Base-by-base conservation (phyloP, 176 grass and related monocot genomes). In the Melocanna baccifera region DNA sequence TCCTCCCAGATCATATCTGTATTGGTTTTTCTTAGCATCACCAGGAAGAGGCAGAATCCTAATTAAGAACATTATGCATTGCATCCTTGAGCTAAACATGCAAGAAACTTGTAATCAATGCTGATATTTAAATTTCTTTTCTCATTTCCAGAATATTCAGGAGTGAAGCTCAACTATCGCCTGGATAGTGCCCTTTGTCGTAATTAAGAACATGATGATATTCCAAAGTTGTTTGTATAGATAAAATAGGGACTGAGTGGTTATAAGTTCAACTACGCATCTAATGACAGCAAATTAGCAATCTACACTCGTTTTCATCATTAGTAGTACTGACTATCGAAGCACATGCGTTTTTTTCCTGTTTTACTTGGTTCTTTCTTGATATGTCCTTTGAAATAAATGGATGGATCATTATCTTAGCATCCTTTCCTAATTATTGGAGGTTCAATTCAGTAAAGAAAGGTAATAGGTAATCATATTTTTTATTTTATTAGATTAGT, bases 341-440 rank as follows among this genome's bases (percentile, higher is more conserved):
- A 55, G 76, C 39, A 76, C 51, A 79, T 22, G 55, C 70, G 16
- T 71, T 12, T 30, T 28, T 36, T 62, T 57, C 13, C 46, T 83
- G 40, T 34, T 67, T 0, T 47, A 41, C 32, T 69, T 29, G n/a
- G 12, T 53, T 43, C 74, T 78, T 69, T 78, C 26, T 19, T 78
- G 45, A 71, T 55, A 74, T 73, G 42, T 16, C n/a, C 62, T 73
- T 69, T 29, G 50, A 76, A 87, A 69, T 52, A 51, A 74, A 87
- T 39, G 67, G 29, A 68, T 30, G 15, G 22, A 48, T 28, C 52
- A 68, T 58, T 58, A 75, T 47, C 19, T 34, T 69, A 23, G 13
- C 11, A 41, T 40, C 22, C 15, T 59, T 48, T 67, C 29, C 7
- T 71, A 14, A 61, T 48, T 62, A 45, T 10, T 58, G 22, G 28